Evolutionary conservation across 805 yeast species (phyloP), one percentile per base, ranked within the genome.

Genomic region (Nakazawaea peltata): DNA sequence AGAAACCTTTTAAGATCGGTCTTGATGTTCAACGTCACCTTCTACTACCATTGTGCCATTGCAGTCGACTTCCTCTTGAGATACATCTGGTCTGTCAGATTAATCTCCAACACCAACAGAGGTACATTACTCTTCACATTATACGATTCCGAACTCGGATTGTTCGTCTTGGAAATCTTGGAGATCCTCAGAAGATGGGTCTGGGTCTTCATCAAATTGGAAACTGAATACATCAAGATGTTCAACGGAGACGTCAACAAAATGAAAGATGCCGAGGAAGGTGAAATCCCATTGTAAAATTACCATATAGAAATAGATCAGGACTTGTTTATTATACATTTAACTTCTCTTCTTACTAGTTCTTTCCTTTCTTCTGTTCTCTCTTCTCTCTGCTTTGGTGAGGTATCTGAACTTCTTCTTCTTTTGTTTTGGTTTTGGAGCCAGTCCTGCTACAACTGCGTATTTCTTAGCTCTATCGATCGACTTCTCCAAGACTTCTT

Each of bases 351-450:
- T 30, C 10, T 57, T 42, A 22, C 59, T 32, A 57, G 43, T 43
- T 61, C 56, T 71, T 61, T 60, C 71, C 56, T 61, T 73, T 21
- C 46, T 28, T 21, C 45, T 70, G 40, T 75, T 74, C 15, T 56
- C 57, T 47, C 62, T 76, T 58, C 97, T 73, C 59, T 87, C 96
- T 19, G 67, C 60, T 56, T 86, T 85, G 33, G 92, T 74, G 55
- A 88, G 67, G 48, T 88, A 90, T 59, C 96, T 75, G 51, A 87
- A 87, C 69, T 88, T 88, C 69, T 77, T 80, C 70, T 80, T 81
- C 59, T 67, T 72, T 41, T 44, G 44, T 42, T 49, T 49, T 18
- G 46, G 44, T 30, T 48, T 44, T 9, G 49, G 48, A 44, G 56
- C 56, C 23, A 49, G 51, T 36, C 50, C 44, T 37, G 49, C 58